Conservation (phyloP, 2,329 filamentous ascomycete genomes). For the Tolypocladium amazonense region DNA sequence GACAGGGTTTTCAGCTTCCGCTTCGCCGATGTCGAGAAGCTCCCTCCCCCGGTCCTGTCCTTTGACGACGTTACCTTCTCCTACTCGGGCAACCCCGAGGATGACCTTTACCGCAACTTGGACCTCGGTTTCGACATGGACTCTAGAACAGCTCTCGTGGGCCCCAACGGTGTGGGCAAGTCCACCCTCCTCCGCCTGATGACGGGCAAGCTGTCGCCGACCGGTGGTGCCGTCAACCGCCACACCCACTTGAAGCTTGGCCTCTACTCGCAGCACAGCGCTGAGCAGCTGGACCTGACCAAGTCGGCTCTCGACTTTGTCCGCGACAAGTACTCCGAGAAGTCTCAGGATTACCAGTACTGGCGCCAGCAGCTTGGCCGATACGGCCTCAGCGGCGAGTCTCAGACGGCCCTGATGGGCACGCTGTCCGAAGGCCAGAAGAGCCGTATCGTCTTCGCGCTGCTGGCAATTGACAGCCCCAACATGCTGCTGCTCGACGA, state of each 20-base stretch:
- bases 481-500: conserved; percentile 99
- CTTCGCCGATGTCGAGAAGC: conserved; percentile 97
- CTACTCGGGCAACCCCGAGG: conserved; percentile 80
- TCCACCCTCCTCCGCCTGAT: conserved; percentile 92
- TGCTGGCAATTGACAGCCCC: conserved; percentile 87
- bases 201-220: conserved; percentile 88
- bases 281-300: conserved; percentile 94
- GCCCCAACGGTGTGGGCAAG: conserved; percentile 98
- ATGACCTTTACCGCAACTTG: conserved; percentile 92
- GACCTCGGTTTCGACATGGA: conserved; percentile 99
- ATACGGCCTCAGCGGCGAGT: conserved; percentile 86
- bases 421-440: conserved; percentile 97
- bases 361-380: conserved; percentile 95
- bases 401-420: conserved; percentile 95
- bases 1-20: conserved; percentile 95
- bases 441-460: conserved; percentile 93
- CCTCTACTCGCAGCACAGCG: conserved; percentile 96
- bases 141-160: conserved; percentile 90
- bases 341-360: conserved; percentile 97
- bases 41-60: conserved; percentile 92
- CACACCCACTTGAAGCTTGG: conserved; percentile 99
- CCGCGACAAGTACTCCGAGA: conserved; percentile 80
- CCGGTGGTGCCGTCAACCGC: conserved; percentile 67
- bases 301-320: conserved; percentile 98
- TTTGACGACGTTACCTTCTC: conserved; percentile 98